Evolutionary conservation across 163 green algal species (phyloP).

Genomic region (Scenedesmus sp.): DNA sequence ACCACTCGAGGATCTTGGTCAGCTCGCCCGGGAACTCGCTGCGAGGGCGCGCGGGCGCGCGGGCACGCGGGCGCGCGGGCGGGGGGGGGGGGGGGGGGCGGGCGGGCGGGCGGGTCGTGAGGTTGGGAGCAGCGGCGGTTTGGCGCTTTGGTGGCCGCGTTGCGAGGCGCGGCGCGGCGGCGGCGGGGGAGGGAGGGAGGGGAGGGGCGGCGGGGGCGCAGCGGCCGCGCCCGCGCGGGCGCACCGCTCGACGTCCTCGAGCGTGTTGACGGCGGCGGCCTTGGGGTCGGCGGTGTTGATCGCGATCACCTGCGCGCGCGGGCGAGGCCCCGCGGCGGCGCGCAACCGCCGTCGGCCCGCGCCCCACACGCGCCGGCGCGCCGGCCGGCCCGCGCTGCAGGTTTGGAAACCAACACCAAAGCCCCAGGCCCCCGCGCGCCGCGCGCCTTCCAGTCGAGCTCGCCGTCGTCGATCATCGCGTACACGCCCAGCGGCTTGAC

Average conservation of each 20-base stretch:
- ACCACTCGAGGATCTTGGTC: conserved; percentile 95
- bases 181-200: too few relatives aligned
- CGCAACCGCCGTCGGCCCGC: too few relatives aligned
- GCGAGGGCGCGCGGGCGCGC: too few relatives aligned
- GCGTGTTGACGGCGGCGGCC: conserved; percentile 90
- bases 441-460: conserved; percentile 98
- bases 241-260: conserved; percentile 97
- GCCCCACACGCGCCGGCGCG: background rate
- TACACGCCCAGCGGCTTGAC: conserved; percentile 86
- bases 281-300: conserved; percentile 95
- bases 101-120: too few relatives aligned
- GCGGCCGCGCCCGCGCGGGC: background rate
- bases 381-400: too few relatives aligned
- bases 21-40: conserved; percentile 96
- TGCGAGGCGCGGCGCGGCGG: too few relatives aligned
- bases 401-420: background rate
- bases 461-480: conserved; percentile 99
- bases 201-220: too few relatives aligned
- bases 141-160: too few relatives aligned
- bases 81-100: too few relatives aligned
- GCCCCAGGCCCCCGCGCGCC: background rate
- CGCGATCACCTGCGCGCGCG: conserved; percentile 70
- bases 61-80: too few relatives aligned
- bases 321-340: background rate
- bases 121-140: too few relatives aligned